Percentiles rank a stretch among this genome's conserved stretches.
phyloP scores from a whole-genome alignment of 2,329 filamentous ascomycete species.

The Talaromyces albobiverticillius region DNA sequence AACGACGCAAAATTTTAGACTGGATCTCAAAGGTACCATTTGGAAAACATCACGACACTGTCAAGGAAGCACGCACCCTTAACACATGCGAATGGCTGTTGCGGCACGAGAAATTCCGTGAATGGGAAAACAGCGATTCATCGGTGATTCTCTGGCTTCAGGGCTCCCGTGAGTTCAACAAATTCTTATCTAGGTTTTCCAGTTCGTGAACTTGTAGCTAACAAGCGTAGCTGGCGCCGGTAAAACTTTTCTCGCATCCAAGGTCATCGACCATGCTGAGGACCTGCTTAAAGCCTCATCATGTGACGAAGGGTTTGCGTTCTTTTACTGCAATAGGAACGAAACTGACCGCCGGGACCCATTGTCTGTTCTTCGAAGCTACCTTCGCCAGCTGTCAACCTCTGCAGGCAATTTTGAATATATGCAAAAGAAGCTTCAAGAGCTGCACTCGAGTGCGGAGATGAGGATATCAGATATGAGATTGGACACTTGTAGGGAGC shows the following conservation, averaged over 20 bases:
- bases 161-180: conserved; percentile 22
- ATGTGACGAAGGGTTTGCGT: conserved; percentile 8
- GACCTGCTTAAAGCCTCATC: neutral
- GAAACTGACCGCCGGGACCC: conserved; percentile 11
- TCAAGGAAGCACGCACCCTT: conserved; percentile 13
- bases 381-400: conserved; percentile 15
- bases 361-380: conserved; percentile 12
- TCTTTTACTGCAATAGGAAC: conserved; percentile 18
- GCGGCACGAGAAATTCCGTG: conserved; percentile 12
- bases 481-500: conserved; percentile 9
- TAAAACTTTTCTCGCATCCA: conserved; percentile 17
- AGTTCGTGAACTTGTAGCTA: neutral
- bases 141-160: conserved; percentile 22
- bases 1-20: conserved; percentile 18
- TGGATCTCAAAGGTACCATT: conserved; percentile 25
- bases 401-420: conserved; percentile 1
- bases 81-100: conserved; percentile 22
- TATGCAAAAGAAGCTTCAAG: neutral
- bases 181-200: neutral
- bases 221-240: conserved; percentile 14
- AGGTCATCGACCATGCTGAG: conserved; percentile 10
- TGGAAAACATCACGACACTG: conserved; percentile 17
- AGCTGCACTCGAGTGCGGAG: conserved; percentile 4
- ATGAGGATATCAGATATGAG: conserved; percentile 3
- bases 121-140: conserved; percentile 18